These are phyloP conservation scores for Sugiyamaella marilandica DNA, from an alignment of 805 yeast species.

Conservation along the genomic window DNA sequence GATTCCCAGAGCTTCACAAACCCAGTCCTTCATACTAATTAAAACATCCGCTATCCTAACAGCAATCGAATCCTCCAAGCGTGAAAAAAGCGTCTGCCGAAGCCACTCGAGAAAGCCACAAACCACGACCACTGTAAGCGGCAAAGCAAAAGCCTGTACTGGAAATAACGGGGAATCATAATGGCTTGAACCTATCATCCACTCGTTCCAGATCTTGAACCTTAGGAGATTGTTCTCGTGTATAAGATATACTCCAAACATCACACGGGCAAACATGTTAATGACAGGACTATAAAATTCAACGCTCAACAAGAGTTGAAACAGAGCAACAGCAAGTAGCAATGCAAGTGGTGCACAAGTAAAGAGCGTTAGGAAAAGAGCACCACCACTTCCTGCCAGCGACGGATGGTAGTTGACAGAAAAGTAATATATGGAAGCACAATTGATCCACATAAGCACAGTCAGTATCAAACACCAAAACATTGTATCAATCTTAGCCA, in stretches of 20 bases:
- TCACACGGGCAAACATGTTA: slow-evolving; percentile 1
- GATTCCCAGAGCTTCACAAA: too few species aligned
- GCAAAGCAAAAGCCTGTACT: background rate
- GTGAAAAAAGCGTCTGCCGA: background rate
- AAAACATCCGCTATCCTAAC: too few species aligned
- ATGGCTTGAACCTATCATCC: background rate
- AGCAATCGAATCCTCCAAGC: too few species aligned
- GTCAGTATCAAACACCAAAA: background rate
- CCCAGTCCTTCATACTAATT: too few species aligned
- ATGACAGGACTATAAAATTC: background rate
- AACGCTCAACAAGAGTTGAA: background rate
- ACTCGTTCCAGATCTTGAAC: background rate
- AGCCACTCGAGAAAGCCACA: background rate
- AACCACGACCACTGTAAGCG: background rate
- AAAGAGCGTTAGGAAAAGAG: background rate
- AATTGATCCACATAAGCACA: background rate
- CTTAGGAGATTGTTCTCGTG: slow-evolving; percentile 3
- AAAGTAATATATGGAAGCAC: background rate
- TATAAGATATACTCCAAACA: slow-evolving; percentile 7
- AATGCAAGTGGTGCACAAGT: slow-evolving; percentile 1
- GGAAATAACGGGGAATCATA: background rate
- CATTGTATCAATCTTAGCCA: background rate
- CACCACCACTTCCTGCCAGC: background rate
- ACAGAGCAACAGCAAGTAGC: background rate
- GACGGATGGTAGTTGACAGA: background rate